Evolutionary conservation across 2,329 filamentous ascomycete genomes (phyloP).

Genomic region (Cercospora citrullina): DNA sequence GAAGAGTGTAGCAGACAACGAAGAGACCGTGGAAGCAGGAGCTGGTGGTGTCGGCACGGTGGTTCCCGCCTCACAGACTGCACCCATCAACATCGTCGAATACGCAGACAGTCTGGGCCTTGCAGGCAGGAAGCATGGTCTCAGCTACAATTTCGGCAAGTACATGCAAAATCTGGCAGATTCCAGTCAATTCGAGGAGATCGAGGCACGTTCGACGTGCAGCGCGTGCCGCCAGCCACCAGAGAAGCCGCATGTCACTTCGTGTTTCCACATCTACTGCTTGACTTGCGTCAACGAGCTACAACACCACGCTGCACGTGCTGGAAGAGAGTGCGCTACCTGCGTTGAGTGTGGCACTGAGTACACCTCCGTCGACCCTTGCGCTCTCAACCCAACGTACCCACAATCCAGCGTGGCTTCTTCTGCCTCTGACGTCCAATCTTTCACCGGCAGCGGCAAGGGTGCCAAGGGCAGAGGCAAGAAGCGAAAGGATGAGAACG

Average conservation of each 20-base stretch:
- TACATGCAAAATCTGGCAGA: conserved; percentile 42
- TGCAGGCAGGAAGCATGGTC: conserved; percentile 41
- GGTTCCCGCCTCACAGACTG: conserved; percentile 24
- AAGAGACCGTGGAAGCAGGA: conserved; percentile 19
- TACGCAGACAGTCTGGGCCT: conserved; percentile 14
- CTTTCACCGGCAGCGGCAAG: background rate
- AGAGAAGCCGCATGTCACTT: conserved; percentile 46
- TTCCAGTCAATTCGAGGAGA: conserved; percentile 41
- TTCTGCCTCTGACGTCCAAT: background rate
- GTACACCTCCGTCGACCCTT: conserved; percentile 24
- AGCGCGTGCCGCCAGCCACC: conserved; percentile 46
- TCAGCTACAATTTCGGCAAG: conserved; percentile 44
- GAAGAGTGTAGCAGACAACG: conserved; percentile 12
- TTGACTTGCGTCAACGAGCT: conserved; percentile 46
- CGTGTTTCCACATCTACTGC: conserved; percentile 60
- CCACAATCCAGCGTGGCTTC: background rate
- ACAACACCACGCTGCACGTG: conserved; percentile 33
- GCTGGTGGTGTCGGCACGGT: conserved; percentile 25
- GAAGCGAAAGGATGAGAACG: conserved; percentile 24
- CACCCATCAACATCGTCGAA: conserved; percentile 23
- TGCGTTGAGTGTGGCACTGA: conserved; percentile 41
- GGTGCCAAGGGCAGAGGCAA: conserved; percentile 16
- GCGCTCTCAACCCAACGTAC: background rate
- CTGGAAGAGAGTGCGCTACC: conserved; percentile 27
- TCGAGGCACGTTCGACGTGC: conserved; percentile 43